Evolutionary conservation across 495 filamentous ascomycete species (phyloP).

Genomic region (Xylaria castorea): DNA sequence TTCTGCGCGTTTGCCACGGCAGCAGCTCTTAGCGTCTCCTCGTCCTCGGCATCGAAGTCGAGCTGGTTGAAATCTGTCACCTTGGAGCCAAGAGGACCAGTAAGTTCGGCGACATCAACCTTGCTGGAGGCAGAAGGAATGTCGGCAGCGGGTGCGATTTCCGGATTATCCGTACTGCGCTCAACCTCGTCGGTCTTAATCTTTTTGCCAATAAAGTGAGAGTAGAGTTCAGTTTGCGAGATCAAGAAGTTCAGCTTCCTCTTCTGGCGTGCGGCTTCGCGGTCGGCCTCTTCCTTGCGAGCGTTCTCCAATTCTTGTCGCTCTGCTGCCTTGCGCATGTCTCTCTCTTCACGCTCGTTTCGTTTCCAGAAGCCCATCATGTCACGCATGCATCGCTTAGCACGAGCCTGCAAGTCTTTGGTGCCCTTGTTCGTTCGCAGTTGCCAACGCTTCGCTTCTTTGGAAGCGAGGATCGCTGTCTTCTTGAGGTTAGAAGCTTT

Average conservation of each 20-base stretch:
- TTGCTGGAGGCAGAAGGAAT: conserved; percentile 53
- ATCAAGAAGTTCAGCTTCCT: conserved; percentile 99
- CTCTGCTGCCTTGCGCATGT: conserved; percentile 90
- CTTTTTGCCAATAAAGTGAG: conserved; percentile 99
- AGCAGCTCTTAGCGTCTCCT: conserved; percentile 77
- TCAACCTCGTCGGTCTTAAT: conserved; percentile 96
- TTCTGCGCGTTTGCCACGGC: conserved; percentile 96
- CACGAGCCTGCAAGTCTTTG: conserved; percentile 95
- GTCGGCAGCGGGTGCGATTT: conserved; percentile 58
- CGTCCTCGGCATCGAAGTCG: conserved; percentile 95
- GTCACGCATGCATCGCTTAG: conserved; percentile 97
- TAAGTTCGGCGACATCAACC: conserved; percentile 65
- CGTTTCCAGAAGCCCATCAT: conserved; percentile 99
- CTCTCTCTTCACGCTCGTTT: conserved; percentile 96
- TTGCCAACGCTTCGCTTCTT: conserved; percentile 97
- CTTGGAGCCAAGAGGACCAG: conserved; percentile 65
- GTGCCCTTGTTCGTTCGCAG: conserved; percentile 96
- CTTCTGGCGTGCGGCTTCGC: conserved; percentile 96
- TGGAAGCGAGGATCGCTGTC: conserved; percentile 94
- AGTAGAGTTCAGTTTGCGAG: conserved; percentile 97
- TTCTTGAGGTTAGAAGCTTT: conserved; percentile 94
- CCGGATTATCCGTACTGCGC: conserved; percentile 79
- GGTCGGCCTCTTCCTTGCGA: conserved; percentile 93
- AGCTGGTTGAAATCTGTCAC: conserved; percentile 93
- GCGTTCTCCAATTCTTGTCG: conserved; percentile 96